A percentile compares a stretch with the other conserved stretches of the same genome.
Conservation (phyloP, 2,329 filamentous ascomycete species). For the Graphilbum sp. region DNA sequence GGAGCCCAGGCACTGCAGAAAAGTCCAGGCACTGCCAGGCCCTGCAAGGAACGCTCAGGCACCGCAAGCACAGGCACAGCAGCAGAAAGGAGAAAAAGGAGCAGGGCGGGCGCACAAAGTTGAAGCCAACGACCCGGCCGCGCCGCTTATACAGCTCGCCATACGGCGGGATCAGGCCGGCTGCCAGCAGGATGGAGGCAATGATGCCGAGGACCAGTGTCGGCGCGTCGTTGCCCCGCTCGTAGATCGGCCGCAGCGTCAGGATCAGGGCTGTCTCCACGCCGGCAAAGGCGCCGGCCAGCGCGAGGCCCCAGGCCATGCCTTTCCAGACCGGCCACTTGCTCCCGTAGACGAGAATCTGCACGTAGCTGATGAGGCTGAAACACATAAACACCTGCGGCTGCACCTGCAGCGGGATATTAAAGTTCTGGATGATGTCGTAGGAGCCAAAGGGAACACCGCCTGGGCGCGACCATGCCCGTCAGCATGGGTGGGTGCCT, state of each 20-base stretch:
- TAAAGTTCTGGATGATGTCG: conserved; percentile 23
- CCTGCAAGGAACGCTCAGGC: neutral
- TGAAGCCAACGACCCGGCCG: conserved; percentile 45
- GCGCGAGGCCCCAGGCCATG: conserved; percentile 20
- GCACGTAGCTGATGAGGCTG: conserved; percentile 22
- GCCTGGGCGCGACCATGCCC: too few relatives aligned
- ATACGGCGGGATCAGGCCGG: conserved; percentile 43
- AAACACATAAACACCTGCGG: conserved; percentile 23
- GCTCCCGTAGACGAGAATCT: conserved; percentile 19
- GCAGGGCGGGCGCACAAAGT: conserved; percentile 17
- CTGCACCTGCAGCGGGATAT: conserved; percentile 26
- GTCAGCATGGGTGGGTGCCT: too few relatives aligned
- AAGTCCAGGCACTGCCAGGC: neutral
- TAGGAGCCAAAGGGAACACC: conserved; percentile 25
- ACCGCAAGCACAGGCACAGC: too few relatives aligned
- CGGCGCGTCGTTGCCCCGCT: conserved; percentile 33
- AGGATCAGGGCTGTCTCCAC: conserved; percentile 40
- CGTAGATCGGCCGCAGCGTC: conserved; percentile 38
- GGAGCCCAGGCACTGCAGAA: too few relatives aligned
- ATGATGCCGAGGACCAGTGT: conserved; percentile 39
- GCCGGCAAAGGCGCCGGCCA: conserved; percentile 29
- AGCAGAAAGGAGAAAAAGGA: neutral
- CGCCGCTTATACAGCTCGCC: conserved; percentile 44
- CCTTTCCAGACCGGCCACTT: conserved; percentile 31
- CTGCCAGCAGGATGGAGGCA: conserved; percentile 37